Evolutionary conservation across 2,329 filamentous ascomycete genomes (phyloP).

Genomic region (Pseudogymnoascus sp.): DNA sequence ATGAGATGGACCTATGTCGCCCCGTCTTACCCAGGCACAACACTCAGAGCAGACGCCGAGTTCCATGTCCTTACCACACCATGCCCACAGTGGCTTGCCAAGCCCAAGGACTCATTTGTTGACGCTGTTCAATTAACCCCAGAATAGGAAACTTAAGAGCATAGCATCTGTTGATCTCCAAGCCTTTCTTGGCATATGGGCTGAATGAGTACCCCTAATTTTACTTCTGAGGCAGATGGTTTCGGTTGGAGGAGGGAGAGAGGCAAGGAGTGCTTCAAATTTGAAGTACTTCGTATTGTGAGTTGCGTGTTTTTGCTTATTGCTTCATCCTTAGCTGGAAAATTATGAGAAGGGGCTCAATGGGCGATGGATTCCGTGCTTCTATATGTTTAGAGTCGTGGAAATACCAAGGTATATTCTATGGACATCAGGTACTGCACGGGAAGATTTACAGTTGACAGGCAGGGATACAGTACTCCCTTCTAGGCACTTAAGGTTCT

Average conservation of each 20-base stretch:
- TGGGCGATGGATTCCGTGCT: not conserved
- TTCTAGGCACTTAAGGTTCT: not conserved
- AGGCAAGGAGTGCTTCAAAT: not conserved
- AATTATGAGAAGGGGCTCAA: not conserved
- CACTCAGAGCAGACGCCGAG: not conserved
- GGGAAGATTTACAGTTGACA: not conserved
- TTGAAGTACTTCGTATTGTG: not conserved
- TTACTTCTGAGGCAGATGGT: not conserved
- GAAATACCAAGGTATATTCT: not conserved
- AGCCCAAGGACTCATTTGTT: not conserved
- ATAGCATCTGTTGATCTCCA: not conserved
- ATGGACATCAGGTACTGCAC: not conserved
- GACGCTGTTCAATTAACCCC: not conserved
- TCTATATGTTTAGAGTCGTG: not conserved
- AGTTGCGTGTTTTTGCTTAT: not conserved
- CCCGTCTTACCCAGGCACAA: not conserved
- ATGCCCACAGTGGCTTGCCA: not conserved
- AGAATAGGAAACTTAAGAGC: not conserved
- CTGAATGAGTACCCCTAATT: not conserved
- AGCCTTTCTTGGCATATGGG: not conserved
- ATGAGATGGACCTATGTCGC: not conserved
- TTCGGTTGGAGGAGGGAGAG: not conserved
- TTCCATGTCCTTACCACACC: not conserved
- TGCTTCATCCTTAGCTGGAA: not conserved
- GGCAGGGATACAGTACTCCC: not conserved